phyloP scores from a whole-genome alignment of 495 filamentous ascomycete species.

The Apiosordaria backusii region DNA sequence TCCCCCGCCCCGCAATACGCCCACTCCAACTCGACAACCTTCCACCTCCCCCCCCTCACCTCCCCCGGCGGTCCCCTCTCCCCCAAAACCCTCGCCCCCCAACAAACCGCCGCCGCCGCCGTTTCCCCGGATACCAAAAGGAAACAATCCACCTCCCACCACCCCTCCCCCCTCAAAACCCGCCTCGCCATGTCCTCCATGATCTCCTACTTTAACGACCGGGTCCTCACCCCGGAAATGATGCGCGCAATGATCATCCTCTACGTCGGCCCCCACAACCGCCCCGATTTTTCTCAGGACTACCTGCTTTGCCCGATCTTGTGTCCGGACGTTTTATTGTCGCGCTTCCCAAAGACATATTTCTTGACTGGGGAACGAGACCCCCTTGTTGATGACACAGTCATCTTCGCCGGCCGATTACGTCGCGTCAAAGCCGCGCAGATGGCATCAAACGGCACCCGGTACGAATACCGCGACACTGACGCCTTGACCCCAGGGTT shows the following conservation, averaged over 20 bases:
- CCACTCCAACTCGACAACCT: constrained; percentile 38
- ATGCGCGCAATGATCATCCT: constrained; percentile 99
- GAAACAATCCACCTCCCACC: constrained; percentile 39
- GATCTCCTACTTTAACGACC: constrained; percentile 96
- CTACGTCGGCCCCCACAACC: constrained; percentile 89
- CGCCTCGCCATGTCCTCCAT: constrained; percentile 89
- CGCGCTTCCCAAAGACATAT: constrained; percentile 83
- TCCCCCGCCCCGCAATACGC: constrained; percentile 44
- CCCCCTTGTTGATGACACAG: constrained; percentile 92
- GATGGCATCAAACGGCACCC: constrained; percentile 29
- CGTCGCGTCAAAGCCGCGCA: constrained; percentile 73
- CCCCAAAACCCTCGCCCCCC: background rate
- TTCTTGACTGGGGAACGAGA: constrained; percentile 94
- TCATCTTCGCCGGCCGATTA: constrained; percentile 87
- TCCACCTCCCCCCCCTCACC: constrained; percentile 30
- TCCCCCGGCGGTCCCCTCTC: background rate
- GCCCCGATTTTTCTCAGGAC: constrained; percentile 88
- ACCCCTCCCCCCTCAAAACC: constrained; percentile 69
- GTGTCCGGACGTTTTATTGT: constrained; percentile 77
- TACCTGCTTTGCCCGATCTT: constrained; percentile 85
- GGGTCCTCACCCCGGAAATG: constrained; percentile 93
- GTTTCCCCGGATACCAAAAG: constrained; percentile 13
- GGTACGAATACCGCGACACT: constrained; percentile 33
- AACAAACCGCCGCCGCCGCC: background rate
- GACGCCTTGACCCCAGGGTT: constrained; percentile 46